Evolutionary conservation across 768 basidiomycete genomes (phyloP), one percentile per base, ranked within the genome.

Genomic region (Lactifluus pinguis): DNA sequence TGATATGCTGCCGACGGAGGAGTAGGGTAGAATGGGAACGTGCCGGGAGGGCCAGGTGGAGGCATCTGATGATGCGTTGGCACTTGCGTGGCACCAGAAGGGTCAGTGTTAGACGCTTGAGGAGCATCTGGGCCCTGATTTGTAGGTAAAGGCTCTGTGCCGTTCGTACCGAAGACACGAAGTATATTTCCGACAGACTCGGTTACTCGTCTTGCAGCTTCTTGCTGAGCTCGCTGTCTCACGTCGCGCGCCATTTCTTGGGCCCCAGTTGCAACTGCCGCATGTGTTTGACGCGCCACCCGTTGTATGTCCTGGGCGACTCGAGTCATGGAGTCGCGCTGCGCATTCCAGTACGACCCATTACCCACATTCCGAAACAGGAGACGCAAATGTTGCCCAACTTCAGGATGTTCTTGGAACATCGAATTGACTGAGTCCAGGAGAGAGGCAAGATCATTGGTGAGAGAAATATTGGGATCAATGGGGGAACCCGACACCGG

Each of bases 281-380:
- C 66, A 25, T 67, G 66, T 21, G 69, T 58, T 34, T 72, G 66
- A 48, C 76, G 65, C 1, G 81, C 76, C 49, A 74, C 74, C 55
- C 79, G 80, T 15, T 79, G 76, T 8, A 86, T 67, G 39, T 79
- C 76, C 38, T 80, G 78, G 4, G 82, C 83, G 19, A 83, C 81
- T 21, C 80, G 79, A 8, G 82, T 78, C 48, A 89, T 71, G 3
- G 80, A 74, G 9, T 80, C 79, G 51, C 84, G 80, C 66, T 89
- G 86, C 32, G 77, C 71, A 39, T 74, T 70, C 87, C 86, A 92
- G 68, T 92, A 91, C 9, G 79, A 75, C 25, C 87, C 89, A 53
- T 75, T 81, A 6, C 78, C 75, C 4, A 84, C 75, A 65, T 90
- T 87, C 53, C 75, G 74, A 49, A 83, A 69, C 38, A 92, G 80